These are phyloP conservation scores for Sugiyamaella pinicola DNA, from an alignment of 1,139 yeast genomes.

Conservation along the genomic window DNA sequence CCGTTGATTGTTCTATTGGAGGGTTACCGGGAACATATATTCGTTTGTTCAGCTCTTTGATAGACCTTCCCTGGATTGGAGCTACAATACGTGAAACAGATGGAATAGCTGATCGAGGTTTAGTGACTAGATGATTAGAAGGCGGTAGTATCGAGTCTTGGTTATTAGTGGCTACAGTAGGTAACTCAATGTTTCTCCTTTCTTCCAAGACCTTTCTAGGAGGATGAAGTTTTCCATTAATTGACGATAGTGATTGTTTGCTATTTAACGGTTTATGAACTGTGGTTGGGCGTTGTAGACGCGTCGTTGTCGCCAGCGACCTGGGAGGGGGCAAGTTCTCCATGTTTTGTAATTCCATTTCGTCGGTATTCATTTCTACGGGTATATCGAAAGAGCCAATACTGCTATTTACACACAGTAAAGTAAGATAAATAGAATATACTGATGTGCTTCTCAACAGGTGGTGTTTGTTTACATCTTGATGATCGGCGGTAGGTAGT, in stretches of 20 bases:
- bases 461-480: constrained; percentile 9
- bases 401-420: too few relatives aligned
- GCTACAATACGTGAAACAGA: constrained; percentile 1
- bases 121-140: not conserved
- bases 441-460: too few relatives aligned
- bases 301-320: not conserved
- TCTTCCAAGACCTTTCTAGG: constrained; percentile 4
- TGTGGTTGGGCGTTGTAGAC: constrained; percentile 9
- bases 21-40: not conserved
- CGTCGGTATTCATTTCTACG: constrained; percentile 1
- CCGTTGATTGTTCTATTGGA: not conserved
- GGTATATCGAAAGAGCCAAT: too few relatives aligned
- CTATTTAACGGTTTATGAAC: constrained; percentile 7
- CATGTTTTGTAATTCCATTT: constrained; percentile 16
- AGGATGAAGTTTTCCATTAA: not conserved
- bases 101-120: not conserved
- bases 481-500: not conserved
- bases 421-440: too few relatives aligned
- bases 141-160: not conserved
- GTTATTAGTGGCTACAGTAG: not conserved
- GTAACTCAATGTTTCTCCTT: constrained; percentile 1
- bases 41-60: constrained; percentile 5
- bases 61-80: constrained; percentile 7
- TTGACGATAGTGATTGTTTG: not conserved
- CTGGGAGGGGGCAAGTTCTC: constrained; percentile 17